Conservation (phyloP, 495 filamentous ascomycete species). For the Tuber magnatum region DNA sequence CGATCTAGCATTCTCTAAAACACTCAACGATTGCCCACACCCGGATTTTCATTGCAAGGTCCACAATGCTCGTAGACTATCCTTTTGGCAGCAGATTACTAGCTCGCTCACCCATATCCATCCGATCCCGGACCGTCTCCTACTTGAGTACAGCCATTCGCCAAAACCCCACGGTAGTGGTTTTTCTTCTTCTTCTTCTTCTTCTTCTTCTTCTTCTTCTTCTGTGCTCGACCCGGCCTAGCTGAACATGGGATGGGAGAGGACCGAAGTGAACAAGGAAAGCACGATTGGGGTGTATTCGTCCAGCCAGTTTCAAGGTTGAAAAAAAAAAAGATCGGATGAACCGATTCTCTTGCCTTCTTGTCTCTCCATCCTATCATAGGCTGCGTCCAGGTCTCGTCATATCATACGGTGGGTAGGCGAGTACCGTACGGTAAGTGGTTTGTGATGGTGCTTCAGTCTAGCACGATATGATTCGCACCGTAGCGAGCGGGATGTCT, state of each 20-base stretch:
- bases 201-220: too few species aligned
- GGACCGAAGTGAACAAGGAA: neutral
- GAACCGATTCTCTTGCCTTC: neutral
- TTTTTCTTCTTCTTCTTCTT: neutral
- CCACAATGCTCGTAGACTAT: neutral
- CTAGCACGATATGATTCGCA: neutral
- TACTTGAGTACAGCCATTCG: neutral
- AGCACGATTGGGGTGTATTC: neutral
- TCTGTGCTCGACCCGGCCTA: neutral
- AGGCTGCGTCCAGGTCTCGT: neutral
- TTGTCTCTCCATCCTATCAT: neutral
- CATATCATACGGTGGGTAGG: neutral
- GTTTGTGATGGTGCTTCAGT: neutral
- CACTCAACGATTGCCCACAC: neutral
- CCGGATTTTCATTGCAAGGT: neutral
- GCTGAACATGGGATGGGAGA: neutral
- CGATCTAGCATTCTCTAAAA: neutral
- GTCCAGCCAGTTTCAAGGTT: neutral
- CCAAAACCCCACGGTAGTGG: neutral
- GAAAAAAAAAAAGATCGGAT: neutral
- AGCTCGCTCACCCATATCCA: neutral
- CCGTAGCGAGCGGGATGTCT: neutral
- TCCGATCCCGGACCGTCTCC: neutral
- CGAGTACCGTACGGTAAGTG: neutral
- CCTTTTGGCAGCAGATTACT: neutral